Evolutionary conservation across 805 yeast species (phyloP), one percentile per base, ranked within the genome.

Genomic region (Candida boidinii): DNA sequence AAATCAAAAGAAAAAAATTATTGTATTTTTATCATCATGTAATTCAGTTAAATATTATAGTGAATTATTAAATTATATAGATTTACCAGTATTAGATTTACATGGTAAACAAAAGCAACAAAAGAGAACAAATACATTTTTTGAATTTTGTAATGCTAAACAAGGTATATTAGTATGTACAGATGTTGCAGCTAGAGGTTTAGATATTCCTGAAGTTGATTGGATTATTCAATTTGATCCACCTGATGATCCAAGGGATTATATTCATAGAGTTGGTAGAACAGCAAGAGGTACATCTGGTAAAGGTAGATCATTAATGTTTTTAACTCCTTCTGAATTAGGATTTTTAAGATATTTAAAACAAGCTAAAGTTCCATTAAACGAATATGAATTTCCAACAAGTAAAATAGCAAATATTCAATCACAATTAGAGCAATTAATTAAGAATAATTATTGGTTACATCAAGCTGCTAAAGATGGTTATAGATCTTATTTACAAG

Each of bases 201-300:
- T 92, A 45, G 99, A 92, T 66, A 92, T 92, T 47, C 99, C 99
- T 34, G 80, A 94, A 19, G 98, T 92, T 35, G 98, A 94, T 65
- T 92, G 98, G 98, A 92, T 92, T 52, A 82, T 92, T 44, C 98
- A 92, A 67, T 92, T 86, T 53, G 99, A 92, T 59, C 98, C 98
- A 35, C 98, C 98, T 57, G 98, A 92, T 79, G 98, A 92, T 64
- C 98, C 98, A 61, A 79, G 97, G 64, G 97, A 92, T 62, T 92
- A 92, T 58, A 92, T 92, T 46, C 99, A 92, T 65, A 78, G 99
- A 61, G 98, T 92, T 23, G 99, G 99, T 45, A 80, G 99, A 69
- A 92, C 99, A 18, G 99, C 98, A 23, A 80, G 98, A 68, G 95
- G 94, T 43, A 63, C 80, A 16, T 54, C 73, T 30, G 97, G 95